Evolutionary conservation across 768 basidiomycete species (phyloP).

Genomic region (Cystofilobasidium capitatum): DNA sequence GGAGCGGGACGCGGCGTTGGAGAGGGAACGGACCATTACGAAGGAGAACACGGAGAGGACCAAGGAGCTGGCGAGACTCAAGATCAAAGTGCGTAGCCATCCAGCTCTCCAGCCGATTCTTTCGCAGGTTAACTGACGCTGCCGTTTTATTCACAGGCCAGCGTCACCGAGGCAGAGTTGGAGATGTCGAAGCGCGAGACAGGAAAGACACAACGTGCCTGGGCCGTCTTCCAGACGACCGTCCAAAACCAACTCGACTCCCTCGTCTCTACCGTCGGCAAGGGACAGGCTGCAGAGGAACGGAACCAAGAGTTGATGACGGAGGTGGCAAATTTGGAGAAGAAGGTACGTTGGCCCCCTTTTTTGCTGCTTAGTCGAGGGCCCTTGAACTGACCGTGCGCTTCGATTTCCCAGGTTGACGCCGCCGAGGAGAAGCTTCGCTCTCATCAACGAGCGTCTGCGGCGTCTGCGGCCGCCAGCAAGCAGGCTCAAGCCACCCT

Average conservation of each 20-base stretch:
- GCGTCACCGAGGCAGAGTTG: slow-evolving; percentile 5
- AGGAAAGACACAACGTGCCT: neutral
- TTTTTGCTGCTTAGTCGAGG: neutral
- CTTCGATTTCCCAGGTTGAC: neutral
- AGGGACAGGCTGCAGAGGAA: neutral
- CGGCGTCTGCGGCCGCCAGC: neutral
- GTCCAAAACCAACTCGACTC: neutral
- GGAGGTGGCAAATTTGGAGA: neutral
- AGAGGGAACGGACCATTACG: neutral
- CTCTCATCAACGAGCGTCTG: neutral
- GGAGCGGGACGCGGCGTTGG: slow-evolving; percentile 8
- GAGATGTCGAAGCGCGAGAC: neutral
- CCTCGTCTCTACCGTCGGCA: neutral
- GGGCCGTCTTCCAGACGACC: slow-evolving; percentile 6
- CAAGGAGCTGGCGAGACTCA: slow-evolving; percentile 10
- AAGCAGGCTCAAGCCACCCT: slow-evolving; percentile 12
- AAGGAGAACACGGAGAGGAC: slow-evolving; percentile 7
- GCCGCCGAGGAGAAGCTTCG: slow-evolving; percentile 14
- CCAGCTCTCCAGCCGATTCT: neutral
- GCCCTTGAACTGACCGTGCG: neutral
- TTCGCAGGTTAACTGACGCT: neutral
- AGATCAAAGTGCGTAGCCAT: slow-evolving; percentile 6
- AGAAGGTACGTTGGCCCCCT: neutral
- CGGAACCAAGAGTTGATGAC: slow-evolving; percentile 1
- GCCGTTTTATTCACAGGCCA: neutral